These are phyloP conservation scores for Pseudomonodictys pantanalensis DNA, from an alignment of 495 filamentous ascomycete species.

Conservation along the genomic window DNA sequence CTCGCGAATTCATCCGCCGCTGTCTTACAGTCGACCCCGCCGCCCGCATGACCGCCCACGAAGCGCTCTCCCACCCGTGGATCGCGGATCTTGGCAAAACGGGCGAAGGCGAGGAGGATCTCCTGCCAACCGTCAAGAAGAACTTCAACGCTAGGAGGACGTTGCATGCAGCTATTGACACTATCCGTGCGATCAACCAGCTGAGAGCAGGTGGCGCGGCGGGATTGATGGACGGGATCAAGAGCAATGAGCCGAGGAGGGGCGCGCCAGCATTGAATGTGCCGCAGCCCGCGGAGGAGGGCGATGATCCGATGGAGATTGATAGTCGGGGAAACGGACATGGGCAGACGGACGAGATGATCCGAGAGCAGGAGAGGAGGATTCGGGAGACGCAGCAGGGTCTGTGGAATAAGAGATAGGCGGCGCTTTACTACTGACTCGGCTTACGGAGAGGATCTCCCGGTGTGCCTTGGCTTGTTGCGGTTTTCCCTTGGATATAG, in stretches of 20 bases:
- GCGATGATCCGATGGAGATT: conserved; percentile 48
- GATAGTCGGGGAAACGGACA: conserved; percentile 58
- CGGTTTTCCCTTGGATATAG: too few relatives aligned
- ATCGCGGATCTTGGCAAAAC: conserved; percentile 55
- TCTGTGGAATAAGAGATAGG: conserved; percentile 47
- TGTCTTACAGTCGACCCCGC: conserved; percentile 87
- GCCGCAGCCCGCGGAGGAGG: conserved; percentile 30
- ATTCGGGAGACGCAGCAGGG: conserved; percentile 61
- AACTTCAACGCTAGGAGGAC: conserved; percentile 97
- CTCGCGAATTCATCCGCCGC: conserved; percentile 82
- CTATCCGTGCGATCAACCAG: conserved; percentile 97
- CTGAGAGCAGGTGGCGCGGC: conserved; percentile 76
- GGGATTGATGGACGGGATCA: conserved; percentile 75
- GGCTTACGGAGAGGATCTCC: neutral
- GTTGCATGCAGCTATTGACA: conserved; percentile 94
- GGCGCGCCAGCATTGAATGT: conserved; percentile 32
- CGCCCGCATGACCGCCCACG: conserved; percentile 88
- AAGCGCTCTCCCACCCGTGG: conserved; percentile 86
- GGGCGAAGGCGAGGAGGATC: conserved; percentile 55
- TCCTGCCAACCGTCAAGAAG: conserved; percentile 93
- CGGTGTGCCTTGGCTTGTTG: too few relatives aligned
- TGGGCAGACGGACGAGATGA: conserved; percentile 65
- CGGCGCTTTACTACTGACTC: neutral
- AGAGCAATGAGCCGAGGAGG: conserved; percentile 61
- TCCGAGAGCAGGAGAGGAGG: conserved; percentile 57